Base-by-base conservation (phyloP, 352 stramenopile genomes). In the Globisporangium orthogonon region DNA sequence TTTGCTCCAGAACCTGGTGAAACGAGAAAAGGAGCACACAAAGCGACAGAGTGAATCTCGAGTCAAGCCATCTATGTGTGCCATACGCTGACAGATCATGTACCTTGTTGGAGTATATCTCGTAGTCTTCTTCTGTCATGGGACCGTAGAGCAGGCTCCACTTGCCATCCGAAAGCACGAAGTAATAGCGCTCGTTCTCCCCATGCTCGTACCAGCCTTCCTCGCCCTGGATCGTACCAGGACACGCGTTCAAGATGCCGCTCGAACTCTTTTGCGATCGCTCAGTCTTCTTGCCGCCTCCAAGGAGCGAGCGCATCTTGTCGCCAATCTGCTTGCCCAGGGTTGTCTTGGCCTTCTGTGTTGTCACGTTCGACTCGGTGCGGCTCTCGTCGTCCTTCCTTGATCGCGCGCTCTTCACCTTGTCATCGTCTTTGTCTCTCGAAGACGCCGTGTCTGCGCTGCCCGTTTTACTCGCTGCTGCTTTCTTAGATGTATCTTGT, bases 151-250 rank as follows among this genome's bases (percentile, higher is more conserved):
- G 68, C 60, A 94, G 67, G 70, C 76, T 91, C 83, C 83, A 94
- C 66, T 91, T 94, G 64, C 74, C 69, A 52, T 94, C 81, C 39
- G 91, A 49, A 18, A 91, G 71, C 17, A 91, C 65, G 57, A 94
- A 94, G 65, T 94, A 94, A 63, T 94, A 94, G 43, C 84, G 81
- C 62, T 92, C 84, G 47, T 88, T 88, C 65, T 91, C 84, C 39
- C 84, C 84, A 58, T 94, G 84, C 59, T 94, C 82, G 65, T 94
- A 94, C 84, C 84, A 94, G 15, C 84, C 84, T 72, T 94, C 84
- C 45, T 94, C 84, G 48, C 84, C 84, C 65, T 94, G 84, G 13
- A 83, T 67, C 17, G 84, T 94, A 37, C 82, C 80, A 7, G 76
- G 58, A 61, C 84, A 94, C 7, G 84, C 81, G 56, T 91, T 94